These are phyloP conservation scores for Helotiales sp. DNA, from an alignment of 2,329 filamentous ascomycete genomes.

Conservation along the genomic window DNA sequence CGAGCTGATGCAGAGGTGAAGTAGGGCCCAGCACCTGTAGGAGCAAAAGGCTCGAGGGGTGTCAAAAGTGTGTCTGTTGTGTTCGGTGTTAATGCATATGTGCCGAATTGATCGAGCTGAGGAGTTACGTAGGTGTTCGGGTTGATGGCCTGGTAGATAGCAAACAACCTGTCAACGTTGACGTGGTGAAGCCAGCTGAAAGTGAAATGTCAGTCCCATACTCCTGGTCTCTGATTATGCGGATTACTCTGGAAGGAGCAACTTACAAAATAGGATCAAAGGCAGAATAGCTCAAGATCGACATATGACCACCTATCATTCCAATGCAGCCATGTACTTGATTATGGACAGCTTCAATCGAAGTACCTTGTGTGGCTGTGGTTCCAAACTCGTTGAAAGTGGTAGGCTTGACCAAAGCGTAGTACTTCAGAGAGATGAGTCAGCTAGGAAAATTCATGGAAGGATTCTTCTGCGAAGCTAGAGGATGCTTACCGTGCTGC, in stretches of 20 bases:
- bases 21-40: constrained; percentile 38
- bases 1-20: constrained; percentile 31
- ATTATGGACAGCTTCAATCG: constrained; percentile 53
- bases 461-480: no score
- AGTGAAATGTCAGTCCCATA: not conserved
- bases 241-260: not conserved
- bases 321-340: constrained; percentile 49
- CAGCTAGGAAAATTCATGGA: not conserved
- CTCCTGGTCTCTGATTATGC: not conserved
- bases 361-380: constrained; percentile 38
- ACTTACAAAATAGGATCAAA: constrained; percentile 56
- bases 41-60: constrained; percentile 35
- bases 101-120: constrained; percentile 40
- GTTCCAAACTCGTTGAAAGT: constrained; percentile 50
- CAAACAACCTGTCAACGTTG: constrained; percentile 65
- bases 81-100: constrained; percentile 39
- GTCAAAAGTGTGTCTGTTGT: constrained; percentile 40
- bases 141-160: constrained; percentile 55
- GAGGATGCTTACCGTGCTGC: constrained; percentile 36
- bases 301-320: constrained; percentile 47
- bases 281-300: constrained; percentile 48
- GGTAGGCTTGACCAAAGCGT: constrained; percentile 47
- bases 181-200: constrained; percentile 56
- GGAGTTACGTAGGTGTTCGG: constrained; percentile 40
- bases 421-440: constrained; percentile 45